phyloP scores from a whole-genome alignment of 805 yeast species.

The Teunomyces barrocoloradensis region DNA sequence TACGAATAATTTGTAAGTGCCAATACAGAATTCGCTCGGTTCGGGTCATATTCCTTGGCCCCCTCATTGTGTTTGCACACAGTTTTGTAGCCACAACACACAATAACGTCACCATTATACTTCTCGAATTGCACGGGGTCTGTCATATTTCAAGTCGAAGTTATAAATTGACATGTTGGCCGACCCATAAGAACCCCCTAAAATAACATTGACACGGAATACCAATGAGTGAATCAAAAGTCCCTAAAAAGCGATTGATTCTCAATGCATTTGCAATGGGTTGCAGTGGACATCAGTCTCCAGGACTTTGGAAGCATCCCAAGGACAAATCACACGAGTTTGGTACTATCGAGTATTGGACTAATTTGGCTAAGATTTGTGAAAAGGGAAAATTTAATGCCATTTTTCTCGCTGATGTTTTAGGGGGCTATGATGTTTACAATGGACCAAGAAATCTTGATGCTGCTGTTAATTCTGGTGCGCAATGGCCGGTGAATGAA shows the following conservation, averaged over 20 bases:
- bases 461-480: constrained; percentile 3
- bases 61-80: background rate
- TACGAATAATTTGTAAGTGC: background rate
- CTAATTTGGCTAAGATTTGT: constrained; percentile 2
- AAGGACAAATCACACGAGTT: constrained; percentile 1
- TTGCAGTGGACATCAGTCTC: constrained; percentile 2
- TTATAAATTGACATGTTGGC: background rate
- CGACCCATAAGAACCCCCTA: background rate
- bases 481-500: constrained; percentile 7
- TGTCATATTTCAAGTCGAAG: background rate
- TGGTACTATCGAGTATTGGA: constrained; percentile 5
- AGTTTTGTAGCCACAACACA: constrained; percentile 1
- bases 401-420: constrained; percentile 5
- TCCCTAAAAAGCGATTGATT: background rate
- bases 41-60: background rate
- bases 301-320: constrained; percentile 6
- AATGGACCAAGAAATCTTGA: constrained; percentile 3
- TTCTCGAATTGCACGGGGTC: background rate
- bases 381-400: constrained; percentile 6
- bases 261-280: constrained; percentile 6
- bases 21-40: background rate
- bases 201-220: background rate
- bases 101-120: background rate
- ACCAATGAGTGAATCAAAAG: background rate
- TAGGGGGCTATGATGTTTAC: constrained; percentile 7